Conservation (phyloP, 805 yeast species). For the Citeromyces matritensis region DNA sequence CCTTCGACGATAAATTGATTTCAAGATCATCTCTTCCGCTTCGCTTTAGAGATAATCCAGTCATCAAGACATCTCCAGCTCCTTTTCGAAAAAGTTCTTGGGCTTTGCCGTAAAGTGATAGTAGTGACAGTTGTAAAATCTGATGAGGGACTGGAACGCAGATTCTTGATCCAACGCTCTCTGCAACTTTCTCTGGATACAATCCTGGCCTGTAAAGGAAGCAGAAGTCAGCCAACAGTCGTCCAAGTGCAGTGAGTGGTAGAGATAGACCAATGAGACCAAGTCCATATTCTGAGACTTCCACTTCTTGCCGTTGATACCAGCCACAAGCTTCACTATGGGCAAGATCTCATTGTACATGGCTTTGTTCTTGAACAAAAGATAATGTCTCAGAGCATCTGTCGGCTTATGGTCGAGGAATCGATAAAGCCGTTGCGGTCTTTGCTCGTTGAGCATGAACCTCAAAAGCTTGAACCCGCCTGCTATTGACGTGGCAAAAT, state of each 20-base stretch:
- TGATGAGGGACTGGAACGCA: slow-evolving; percentile 65
- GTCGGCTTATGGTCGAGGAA: slow-evolving; percentile 51
- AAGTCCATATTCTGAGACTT: slow-evolving; percentile 85
- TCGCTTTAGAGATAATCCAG: too few species aligned
- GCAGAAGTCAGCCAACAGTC: slow-evolving; percentile 89
- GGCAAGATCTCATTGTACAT: slow-evolving; percentile 59
- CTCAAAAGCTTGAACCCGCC: slow-evolving; percentile 42
- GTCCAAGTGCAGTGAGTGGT: slow-evolving; percentile 52
- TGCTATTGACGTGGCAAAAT: slow-evolving; percentile 14
- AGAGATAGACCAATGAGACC: slow-evolving; percentile 72
- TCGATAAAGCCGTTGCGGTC: slow-evolving; percentile 59
- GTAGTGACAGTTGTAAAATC: slow-evolving; percentile 53
- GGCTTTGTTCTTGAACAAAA: slow-evolving; percentile 44
- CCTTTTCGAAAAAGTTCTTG: background rate
- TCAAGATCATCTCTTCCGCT: too few species aligned
- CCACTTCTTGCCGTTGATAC: slow-evolving; percentile 93
- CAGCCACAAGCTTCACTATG: slow-evolving; percentile 65
- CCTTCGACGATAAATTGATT: too few species aligned
- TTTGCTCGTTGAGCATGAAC: slow-evolving; percentile 38
- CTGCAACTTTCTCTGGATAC: slow-evolving; percentile 52
- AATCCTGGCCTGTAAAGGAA: slow-evolving; percentile 23
- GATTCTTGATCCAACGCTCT: slow-evolving; percentile 78
- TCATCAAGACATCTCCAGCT: slow-evolving; percentile 1
- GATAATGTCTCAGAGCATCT: slow-evolving; percentile 37
- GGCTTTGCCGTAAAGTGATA: slow-evolving; percentile 15